Evolutionary conservation across 108 stramenopile species (phyloP), one percentile per base, ranked within the genome.

Genomic region (Epipyxis sp.): DNA sequence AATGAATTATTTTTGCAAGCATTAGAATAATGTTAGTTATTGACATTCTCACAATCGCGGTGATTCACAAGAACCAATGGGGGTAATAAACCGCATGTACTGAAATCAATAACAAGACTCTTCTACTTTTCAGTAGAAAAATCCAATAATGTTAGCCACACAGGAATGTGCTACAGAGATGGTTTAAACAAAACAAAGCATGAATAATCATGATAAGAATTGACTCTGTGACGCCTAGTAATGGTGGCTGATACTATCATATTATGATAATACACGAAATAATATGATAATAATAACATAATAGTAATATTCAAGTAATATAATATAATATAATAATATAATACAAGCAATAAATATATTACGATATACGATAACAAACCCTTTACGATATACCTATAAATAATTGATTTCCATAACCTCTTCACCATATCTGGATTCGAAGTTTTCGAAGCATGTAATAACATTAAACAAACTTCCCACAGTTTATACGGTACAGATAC

Each of bases 91-190:
- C n/a, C n/a, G n/a, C n/a, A n/a, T n/a, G n/a, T n/a, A n/a, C n/a
- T n/a, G n/a, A n/a, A n/a, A n/a, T n/a, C n/a, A n/a, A n/a, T 50
- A 20, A 20, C 46, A 13, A 50, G 13, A 50, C 20, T 50, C 46
- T 50, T 6, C 46, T 50, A 13, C 46, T 50, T 6, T 50, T 50
- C 6, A 13, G 46, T 50, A 6, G 13, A 50, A 50, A 20, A 20
- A 6, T 13, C 6, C 20, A 50, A 50, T 20, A 50, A 50, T 50
- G 13, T 50, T 50, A 13, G 46, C 46, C 46, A 50, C 46, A 50
- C 46, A 50, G 46, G 46, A 50, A 50, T 50, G 46, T 50, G 46
- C 46, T 50, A 50, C 46, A 50, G 46, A 50, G 46, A 50, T 6
- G 46, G n/a, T n/a, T n/a, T n/a, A n/a, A n/a, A n/a, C n/a, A n/a